These are phyloP conservation scores for Globisporangium nodosum DNA, from an alignment of 352 stramenopile genomes.

Conservation along the genomic window DNA sequence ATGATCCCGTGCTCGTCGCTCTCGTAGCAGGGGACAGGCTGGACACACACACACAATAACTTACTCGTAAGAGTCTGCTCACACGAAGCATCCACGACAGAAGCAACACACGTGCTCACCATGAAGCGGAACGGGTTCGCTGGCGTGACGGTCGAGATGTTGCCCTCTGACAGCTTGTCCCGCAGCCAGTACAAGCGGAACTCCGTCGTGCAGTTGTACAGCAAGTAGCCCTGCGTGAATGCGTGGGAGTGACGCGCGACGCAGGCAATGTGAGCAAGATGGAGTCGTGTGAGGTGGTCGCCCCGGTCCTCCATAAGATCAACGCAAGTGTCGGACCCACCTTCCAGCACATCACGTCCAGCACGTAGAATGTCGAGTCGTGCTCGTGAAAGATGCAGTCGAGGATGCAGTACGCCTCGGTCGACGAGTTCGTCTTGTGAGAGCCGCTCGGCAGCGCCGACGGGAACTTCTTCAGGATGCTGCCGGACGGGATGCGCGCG, in stretches of 20 bases:
- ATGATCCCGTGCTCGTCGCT: slow-evolving; percentile 71
- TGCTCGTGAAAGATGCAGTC: slow-evolving; percentile 91
- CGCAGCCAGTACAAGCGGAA: slow-evolving; percentile 91
- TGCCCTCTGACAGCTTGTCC: slow-evolving; percentile 84
- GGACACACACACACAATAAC: neutral
- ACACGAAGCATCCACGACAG: neutral
- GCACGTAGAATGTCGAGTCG: slow-evolving; percentile 85
- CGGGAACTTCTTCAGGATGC: slow-evolving; percentile 82
- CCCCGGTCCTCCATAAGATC: too few species aligned
- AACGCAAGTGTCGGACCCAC: slow-evolving; percentile 10
- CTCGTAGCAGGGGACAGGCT: slow-evolving; percentile 85
- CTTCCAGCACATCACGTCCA: slow-evolving; percentile 95
- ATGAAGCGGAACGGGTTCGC: slow-evolving; percentile 77
- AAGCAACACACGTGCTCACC: slow-evolving; percentile 23
- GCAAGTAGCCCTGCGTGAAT: slow-evolving; percentile 53
- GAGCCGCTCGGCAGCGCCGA: slow-evolving; percentile 79
- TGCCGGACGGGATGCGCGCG: slow-evolving; percentile 70
- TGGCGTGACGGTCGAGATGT: slow-evolving; percentile 29
- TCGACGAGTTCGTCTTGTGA: slow-evolving; percentile 62
- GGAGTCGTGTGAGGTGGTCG: too few species aligned
- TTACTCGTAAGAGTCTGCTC: neutral
- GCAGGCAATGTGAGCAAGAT: neutral
- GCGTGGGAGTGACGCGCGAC: neutral
- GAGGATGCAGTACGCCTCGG: slow-evolving; percentile 84
- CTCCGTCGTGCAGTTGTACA: slow-evolving; percentile 92